These are phyloP conservation scores for Mycena crocata DNA, from an alignment of 768 basidiomycete genomes.

Conservation along the genomic window DNA sequence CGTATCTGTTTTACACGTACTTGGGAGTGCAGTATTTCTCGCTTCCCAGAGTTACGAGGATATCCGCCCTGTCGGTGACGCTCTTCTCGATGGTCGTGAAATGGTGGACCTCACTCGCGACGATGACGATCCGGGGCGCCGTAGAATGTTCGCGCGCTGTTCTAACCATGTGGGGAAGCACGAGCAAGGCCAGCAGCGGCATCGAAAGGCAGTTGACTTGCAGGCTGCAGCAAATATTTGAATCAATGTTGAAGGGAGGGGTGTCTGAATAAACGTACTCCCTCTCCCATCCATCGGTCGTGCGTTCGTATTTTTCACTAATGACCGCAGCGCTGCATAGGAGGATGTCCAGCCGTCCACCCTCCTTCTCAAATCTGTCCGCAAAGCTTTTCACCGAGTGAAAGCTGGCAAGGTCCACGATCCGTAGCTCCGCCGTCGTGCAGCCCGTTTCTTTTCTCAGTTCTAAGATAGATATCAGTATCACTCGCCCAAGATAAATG, in stretches of 20 bases:
- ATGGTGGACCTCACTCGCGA: conserved; percentile 45
- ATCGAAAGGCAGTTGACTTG: conserved; percentile 51
- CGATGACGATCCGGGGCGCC: conserved; percentile 39
- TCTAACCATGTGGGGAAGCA: conserved; percentile 44
- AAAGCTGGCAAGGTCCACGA: conserved; percentile 49
- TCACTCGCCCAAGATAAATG: background rate
- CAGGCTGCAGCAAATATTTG: conserved; percentile 35
- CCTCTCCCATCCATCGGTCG: conserved; percentile 49
- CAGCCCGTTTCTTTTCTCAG: conserved; percentile 24
- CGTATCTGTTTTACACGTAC: background rate
- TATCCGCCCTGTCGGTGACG: conserved; percentile 22
- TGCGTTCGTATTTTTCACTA: conserved; percentile 33
- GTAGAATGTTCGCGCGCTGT: conserved; percentile 32
- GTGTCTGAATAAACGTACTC: conserved; percentile 18
- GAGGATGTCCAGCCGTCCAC: conserved; percentile 42
- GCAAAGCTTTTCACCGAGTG: conserved; percentile 46
- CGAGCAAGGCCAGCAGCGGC: conserved; percentile 43
- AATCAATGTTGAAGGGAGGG: background rate
- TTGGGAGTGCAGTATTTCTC: conserved; percentile 36
- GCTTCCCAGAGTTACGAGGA: conserved; percentile 36
- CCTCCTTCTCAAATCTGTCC: conserved; percentile 38
- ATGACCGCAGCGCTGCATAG: conserved; percentile 46
- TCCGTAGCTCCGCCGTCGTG: conserved; percentile 40
- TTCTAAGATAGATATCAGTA: background rate
- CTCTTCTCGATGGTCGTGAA: conserved; percentile 21